Percentiles rank a stretch among this genome's conserved stretches.
Conservation (phyloP, 129 eudicot species). For the Saposhnikovia divaricata region DNA sequence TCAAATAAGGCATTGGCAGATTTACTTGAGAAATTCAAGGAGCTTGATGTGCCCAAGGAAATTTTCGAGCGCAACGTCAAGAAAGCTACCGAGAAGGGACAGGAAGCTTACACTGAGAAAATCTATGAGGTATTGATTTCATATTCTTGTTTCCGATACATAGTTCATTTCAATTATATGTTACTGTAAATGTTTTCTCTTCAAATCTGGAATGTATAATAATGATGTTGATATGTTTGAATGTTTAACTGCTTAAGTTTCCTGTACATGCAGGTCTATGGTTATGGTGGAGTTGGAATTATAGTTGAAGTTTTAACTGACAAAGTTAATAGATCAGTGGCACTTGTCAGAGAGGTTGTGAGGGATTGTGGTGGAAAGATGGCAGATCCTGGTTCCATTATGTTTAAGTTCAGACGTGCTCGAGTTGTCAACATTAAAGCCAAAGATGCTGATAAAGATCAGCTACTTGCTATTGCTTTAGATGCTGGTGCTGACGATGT, state of each 20-base stretch:
- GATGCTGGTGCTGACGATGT: slow-evolving; percentile 99
- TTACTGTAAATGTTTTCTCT: neutral
- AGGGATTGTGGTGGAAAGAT: slow-evolving; percentile 92
- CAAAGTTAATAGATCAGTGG: slow-evolving; percentile 80
- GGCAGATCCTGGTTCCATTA: slow-evolving; percentile 95
- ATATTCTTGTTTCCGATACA: neutral
- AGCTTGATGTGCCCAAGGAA: slow-evolving; percentile 86
- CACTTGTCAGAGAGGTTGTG: slow-evolving; percentile 63
- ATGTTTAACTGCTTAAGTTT: neutral
- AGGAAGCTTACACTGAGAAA: slow-evolving; percentile 90
- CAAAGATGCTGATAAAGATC: slow-evolving; percentile 64
- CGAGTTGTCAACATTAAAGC: slow-evolving; percentile 67
- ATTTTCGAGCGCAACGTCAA: slow-evolving; percentile 89
- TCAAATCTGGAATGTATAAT: neutral
- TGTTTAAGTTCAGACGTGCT: slow-evolving; percentile 80
- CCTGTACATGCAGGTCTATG: slow-evolving; percentile 55
- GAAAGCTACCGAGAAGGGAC: slow-evolving; percentile 92
- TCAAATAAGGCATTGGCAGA: slow-evolving; percentile 75
- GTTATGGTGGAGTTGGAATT: slow-evolving; percentile 94
- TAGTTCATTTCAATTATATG: neutral
- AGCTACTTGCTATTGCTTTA: slow-evolving; percentile 66
- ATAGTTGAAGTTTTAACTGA: slow-evolving; percentile 82
- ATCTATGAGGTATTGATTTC: slow-evolving; percentile 57
- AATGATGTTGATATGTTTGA: neutral
- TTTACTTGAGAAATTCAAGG: slow-evolving; percentile 72